Evolutionary conservation across 2,329 filamentous ascomycete genomes (phyloP), one percentile per base, ranked within the genome.

Genomic region (Stachybotrys chartarum): DNA sequence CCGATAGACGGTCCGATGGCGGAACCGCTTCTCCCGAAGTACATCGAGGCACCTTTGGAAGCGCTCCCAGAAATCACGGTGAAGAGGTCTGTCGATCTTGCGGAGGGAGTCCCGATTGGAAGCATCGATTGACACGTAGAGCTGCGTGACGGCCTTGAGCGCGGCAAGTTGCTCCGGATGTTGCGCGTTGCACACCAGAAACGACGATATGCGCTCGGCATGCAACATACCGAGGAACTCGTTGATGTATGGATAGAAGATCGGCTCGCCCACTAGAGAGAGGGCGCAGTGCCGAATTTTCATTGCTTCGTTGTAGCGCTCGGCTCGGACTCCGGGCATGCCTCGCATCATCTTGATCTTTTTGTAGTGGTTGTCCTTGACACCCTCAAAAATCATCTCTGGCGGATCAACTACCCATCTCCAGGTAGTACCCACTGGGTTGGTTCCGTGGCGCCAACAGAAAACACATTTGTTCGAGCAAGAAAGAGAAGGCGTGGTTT

Each of bases 391-490:
- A 63, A 97, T 96, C 64, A 91, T 72, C 30, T 96, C 88, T 0
- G 93, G 92, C 0, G 90, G 87, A 67, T 97, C 94, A 32, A 97
- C 90, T 52, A 92, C 84, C 93, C 93, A 99, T 58, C 93, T 86
- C 93, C 94, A 97, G 5, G 88, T 96, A 3, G 94, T 97, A 51
- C 92, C 92, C 0, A 97, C 94, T 0, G 93, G 93, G 69, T 97
- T 99, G 0, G 94, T 97, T 54, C 93, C 94, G 68, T 97, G 94
- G 7, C 94, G 86, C 94, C 93, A 99, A 79, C 93, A 99, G 72
- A 97, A 99, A 61, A 99, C 91, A 71, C 94, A 97, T 71, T 99
- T 97, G 77, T 97, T 97, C 59, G 88, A 94, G 78, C 93, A 99
- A 10, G 91, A 96, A 5, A 99, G 82, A 0, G 92, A 96, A 0